phyloP scores from a whole-genome alignment of 306 rosid species.

The Citrullus mucosospermus region DNA sequence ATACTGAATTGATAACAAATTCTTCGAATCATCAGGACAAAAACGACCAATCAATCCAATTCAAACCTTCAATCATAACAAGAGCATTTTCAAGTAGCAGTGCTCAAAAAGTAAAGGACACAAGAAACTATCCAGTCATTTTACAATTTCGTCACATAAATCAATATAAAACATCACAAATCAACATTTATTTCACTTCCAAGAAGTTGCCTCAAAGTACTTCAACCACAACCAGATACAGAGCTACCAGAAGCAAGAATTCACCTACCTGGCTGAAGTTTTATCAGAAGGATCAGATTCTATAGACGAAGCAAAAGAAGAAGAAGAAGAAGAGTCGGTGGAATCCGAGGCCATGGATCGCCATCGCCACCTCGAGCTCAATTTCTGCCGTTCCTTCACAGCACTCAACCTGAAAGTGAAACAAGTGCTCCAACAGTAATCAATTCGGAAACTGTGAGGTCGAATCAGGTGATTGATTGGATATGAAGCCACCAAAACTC shows the following conservation, averaged over 20 bases:
- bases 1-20: neutral
- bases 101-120: neutral
- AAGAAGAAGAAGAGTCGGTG: constrained; percentile 24
- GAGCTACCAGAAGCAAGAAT: neutral
- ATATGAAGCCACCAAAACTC: constrained; percentile 23
- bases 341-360: constrained; percentile 44
- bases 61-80: neutral
- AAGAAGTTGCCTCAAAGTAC: neutral
- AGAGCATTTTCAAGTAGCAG: constrained; percentile 1
- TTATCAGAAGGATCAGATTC: constrained; percentile 50
- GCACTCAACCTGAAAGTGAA: constrained; percentile 17
- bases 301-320: constrained; percentile 39
- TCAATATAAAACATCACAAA: neutral
- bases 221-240: neutral
- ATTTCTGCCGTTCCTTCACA: constrained; percentile 4
- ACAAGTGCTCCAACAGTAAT: constrained; percentile 4
- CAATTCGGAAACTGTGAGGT: constrained; percentile 1
- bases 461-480: constrained; percentile 13
- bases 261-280: constrained; percentile 39
- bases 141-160: neutral
- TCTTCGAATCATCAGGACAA: neutral
- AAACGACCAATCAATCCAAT: neutral
- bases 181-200: neutral
- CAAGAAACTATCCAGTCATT: neutral
- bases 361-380: constrained; percentile 27